Base-by-base conservation (phyloP, 768 basidiomycete genomes). In the Podaxis sp. region DNA sequence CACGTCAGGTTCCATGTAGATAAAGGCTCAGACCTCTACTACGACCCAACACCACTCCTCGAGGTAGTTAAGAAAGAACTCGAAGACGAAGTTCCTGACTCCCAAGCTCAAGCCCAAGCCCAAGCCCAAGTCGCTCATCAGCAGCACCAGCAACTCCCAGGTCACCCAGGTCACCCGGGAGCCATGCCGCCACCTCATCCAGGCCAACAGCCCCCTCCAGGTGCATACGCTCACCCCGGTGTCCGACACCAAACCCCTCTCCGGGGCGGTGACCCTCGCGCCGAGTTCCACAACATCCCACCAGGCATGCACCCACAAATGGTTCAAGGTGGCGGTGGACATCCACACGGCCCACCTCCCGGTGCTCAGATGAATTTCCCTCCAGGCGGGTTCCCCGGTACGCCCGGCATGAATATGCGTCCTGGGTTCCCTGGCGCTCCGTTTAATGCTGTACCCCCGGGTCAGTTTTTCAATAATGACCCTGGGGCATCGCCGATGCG, bases 1-100 rank as follows among this genome's bases (percentile, higher is more conserved):
- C 38, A 11, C 30, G 28, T 38, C 63, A 93, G 91, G 67, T 93
- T 91, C 71, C 80, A 86, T n/a, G 87, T 91, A 2, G 91, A 93
- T 68, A 77, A 84, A 71, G 78, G 82, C 62, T 91, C 91, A 3
- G 82, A 86, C 20, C 76, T 93, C 17, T 91, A 90, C 71, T 93
- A 89, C 58, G 83, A 93, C 71, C 81, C 91, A 12, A 83, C 86
- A 11, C 79, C 78, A 3, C 81, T 92, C 5, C 75, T 81, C 13
- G 81, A 87, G 64, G 77, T 82, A 28, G 72, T 84, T 46, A 83
- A 82, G 65, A 80, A 79, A 62, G 75, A 78, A 58, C 73, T 78
- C 53, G 82, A 84, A 65, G 74, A 73, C 26, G 73, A 73, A 41
- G 65, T 64, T 6, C 71, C 71, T 3, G 67, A 70, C 28, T 73